Evolutionary conservation across 2,329 filamentous ascomycete genomes (phyloP), one percentile per base, ranked within the genome.

Genomic region (Tolypocladium ophioglossoides): DNA sequence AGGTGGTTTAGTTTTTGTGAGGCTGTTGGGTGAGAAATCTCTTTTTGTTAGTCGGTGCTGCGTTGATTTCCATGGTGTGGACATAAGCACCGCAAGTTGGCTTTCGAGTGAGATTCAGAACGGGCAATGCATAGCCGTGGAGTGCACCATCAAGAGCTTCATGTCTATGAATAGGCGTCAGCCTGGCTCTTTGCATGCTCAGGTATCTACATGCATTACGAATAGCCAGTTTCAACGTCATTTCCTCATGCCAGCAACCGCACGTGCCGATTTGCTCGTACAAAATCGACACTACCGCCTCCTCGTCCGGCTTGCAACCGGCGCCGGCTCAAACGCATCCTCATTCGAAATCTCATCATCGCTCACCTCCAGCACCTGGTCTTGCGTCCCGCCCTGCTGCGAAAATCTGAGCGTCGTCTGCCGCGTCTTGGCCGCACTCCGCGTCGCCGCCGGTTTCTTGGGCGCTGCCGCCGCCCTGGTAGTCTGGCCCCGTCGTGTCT

Each of bases 311-410:
- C 62, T 66, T 20, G 68, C 58, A 14, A 64, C 59, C 0, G 75
- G 75, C 51, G 76, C 72, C 7, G 78, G 72, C 65, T 84, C 80
- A 65, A 86, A 85, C 0, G 75, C 69, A 65, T 83, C 79, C 46
- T 83, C 80, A 54, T 83, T 80, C 0, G 78, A 81, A 47, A 86
- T 83, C 65, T 84, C 82, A 63, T 86, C 83, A 55, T 84, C 82
- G 57, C 82, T 85, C 53, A 85, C 78, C 62, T 84, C 80, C 18
- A 80, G 63, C n/a, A 74, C 72, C 39, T 75, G 72, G 37, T 74
- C 67, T 57, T 78, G 74, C 34, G 73, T 71, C 9, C 69, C 66
- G 3, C 71, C 67, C 57, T 67, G 65, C 59, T 78, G 62, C 52
- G 73, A 66, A 46, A 71, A 72, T 51, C 63, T 61, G 8, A 72